Evolutionary conservation across 352 stramenopile species (phyloP), one percentile per base, ranked within the genome.

Genomic region (Globisporangium irregulare): DNA sequence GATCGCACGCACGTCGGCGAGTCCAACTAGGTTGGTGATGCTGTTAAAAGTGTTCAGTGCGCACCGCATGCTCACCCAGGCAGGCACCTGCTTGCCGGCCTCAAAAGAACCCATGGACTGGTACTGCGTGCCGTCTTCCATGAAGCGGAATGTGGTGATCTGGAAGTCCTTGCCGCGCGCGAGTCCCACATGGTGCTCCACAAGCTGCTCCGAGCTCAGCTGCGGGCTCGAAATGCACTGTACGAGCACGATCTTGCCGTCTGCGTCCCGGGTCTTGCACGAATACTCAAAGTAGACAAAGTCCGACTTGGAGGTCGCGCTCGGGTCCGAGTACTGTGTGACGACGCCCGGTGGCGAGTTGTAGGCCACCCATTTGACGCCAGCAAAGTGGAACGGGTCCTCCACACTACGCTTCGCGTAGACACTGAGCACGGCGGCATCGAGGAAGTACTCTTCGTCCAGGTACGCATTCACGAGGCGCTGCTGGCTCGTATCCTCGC

Each of bases 331-430:
- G 55, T 60, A 60, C 55, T 60, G 55, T 1, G 55, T 60, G 7
- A 60, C 55, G 20, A 69, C 38, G 4, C 64, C 64, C 1, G 43
- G 20, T 0, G 64, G 64, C 14, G 56, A 59, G 20, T 53, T 36
- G 29, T 38, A 46, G 10, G 55, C 55, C 6, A 43, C 27, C 80
- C 80, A 91, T 66, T 87, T 87, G 63, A 88, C 75, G 6, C 82
- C 82, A 1, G 77, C 76, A 56, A 88, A 89, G 20, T 77, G 73
- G 67, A 91, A 88, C 63, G 79, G 71, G 36, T 79, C 75, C 0
- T 77, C 73, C 14, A 70, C 50, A 18, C 75, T 59, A 48, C 71
- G 54, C 3, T 48, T 55, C 71, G 84, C 82, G 20, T 72, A 53
- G 4, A 82, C 67, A 15, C 75, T 59, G 8, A 91, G 65, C 48